Evolutionary conservation across 2,329 filamentous ascomycete genomes (phyloP), one percentile per base, ranked within the genome.

Genomic region (Colletotrichum tabaci): DNA sequence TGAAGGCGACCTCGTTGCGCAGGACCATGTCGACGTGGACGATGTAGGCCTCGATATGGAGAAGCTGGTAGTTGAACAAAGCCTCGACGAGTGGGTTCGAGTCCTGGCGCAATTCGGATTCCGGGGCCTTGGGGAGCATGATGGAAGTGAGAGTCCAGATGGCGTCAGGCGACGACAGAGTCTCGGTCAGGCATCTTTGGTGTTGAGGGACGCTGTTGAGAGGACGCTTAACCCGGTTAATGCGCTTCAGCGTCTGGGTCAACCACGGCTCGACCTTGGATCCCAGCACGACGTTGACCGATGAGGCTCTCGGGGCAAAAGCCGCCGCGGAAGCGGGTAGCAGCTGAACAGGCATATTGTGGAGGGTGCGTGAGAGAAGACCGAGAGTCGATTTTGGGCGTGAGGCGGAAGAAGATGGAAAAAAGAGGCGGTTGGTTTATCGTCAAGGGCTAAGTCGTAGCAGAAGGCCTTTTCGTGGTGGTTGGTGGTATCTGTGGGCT

Each of bases 1-100:
- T 99, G 89, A 95, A 98, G 76, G 95, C 96, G 79, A 99, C 95
- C 86, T 98, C 96, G 82, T 97, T 96, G 83, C 95, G 93, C 78
- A 97, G 91, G 72, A 99, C 96, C 95, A 98, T 98, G 86, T 99
- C 96, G 83, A 99, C 95, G 83, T 98, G 96, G 73, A 99, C 96
- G 77, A 98, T 96, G 82, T 99, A 99, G 63, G 96, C 96, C 85
- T 98, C 95, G 77, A 98, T 87, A 81, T 98, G 94, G 79, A 98
- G 87, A 80, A 98, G 90, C 86, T 97, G 93, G 84, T 96, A 96
- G 88, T 97, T 97, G 89, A 93, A 94, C 74, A 98, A 86, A 74
- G 93, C 94, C 84, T 98, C 95, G 76, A 96, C 88, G 75, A 97
- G 87, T 56, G 93, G 93, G 80, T 97, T 94, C 62, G 90, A 85